Evolutionary conservation across 2,329 filamentous ascomycete genomes (phyloP).

Genomic region (Aspergillus sclerotialis): DNA sequence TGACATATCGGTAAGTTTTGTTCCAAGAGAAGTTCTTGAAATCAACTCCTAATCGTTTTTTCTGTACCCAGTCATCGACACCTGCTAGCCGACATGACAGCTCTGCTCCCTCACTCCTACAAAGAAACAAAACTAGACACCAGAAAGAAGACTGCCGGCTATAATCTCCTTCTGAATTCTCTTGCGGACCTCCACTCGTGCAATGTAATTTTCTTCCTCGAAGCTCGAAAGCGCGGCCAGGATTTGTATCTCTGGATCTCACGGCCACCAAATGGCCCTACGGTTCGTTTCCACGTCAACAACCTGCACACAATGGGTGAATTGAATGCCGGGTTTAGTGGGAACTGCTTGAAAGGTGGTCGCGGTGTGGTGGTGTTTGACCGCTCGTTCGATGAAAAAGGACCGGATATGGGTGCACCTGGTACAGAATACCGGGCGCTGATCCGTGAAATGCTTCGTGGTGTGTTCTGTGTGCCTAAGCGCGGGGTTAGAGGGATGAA

Average conservation of each 20-base stretch:
- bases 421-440: conserved; percentile 39
- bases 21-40: no score
- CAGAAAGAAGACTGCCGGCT: conserved; percentile 60
- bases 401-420: conserved; percentile 60
- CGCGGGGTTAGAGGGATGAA: conserved; percentile 76
- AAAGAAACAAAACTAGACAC: conserved; percentile 97
- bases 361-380: conserved; percentile 90
- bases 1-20: conserved; percentile 67
- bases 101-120: conserved; percentile 82
- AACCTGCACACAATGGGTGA: conserved; percentile 93
- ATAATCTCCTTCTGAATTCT: conserved; percentile 73
- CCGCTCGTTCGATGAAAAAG: conserved; percentile 70
- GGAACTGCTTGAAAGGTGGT: conserved; percentile 92
- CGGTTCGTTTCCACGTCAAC: conserved; percentile 48
- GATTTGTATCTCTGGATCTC: conserved; percentile 92
- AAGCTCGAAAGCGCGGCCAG: conserved; percentile 79
- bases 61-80: conserved; percentile 69
- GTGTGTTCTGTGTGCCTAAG: conserved; percentile 87
- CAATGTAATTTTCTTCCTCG: conserved; percentile 92
- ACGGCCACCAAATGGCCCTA: conserved; percentile 79
- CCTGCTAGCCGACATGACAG: conserved; percentile 79
- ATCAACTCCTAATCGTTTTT: conserved; percentile 1
- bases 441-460: conserved; percentile 80
- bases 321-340: conserved; percentile 72
- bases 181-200: conserved; percentile 75